Percentiles rank a stretch among this genome's conserved stretches.
phyloP scores from a whole-genome alignment of 1,139 yeast species.

The Diutina neorugosa region DNA sequence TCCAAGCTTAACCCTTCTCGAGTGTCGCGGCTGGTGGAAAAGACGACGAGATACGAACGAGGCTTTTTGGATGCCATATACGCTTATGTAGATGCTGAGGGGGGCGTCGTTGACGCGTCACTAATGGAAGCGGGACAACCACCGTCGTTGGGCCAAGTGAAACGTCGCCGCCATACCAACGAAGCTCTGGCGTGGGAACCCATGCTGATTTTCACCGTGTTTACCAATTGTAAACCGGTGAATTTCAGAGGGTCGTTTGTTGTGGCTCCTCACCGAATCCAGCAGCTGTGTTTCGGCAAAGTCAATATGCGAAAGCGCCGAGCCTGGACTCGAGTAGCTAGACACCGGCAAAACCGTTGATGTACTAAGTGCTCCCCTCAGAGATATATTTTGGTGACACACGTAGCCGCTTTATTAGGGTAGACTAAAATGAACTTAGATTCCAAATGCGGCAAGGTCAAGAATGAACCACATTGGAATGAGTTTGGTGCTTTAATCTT shows the following conservation, averaged over 20 bases:
- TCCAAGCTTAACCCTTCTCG: neutral
- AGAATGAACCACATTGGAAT: too few relatives aligned
- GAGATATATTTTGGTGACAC: too few relatives aligned
- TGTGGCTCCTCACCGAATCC: neutral
- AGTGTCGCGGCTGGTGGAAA: neutral
- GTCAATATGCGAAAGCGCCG: constrained; percentile 26
- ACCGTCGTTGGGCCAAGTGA: neutral
- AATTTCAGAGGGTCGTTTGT: constrained; percentile 5
- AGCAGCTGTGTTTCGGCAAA: constrained; percentile 24
- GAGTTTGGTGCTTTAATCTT: too few relatives aligned
- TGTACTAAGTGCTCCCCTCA: too few relatives aligned
- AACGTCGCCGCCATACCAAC: neutral
- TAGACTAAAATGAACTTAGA: constrained; percentile 17
- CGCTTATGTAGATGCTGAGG: neutral
- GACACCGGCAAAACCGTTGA: neutral
- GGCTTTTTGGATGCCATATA: neutral
- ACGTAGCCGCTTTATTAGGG: too few relatives aligned
- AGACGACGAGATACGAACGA: neutral
- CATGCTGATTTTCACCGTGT: constrained; percentile 9
- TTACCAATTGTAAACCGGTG: constrained; percentile 9
- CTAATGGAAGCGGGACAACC: neutral
- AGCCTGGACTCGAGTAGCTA: constrained; percentile 16
- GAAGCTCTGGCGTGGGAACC: constrained; percentile 8
- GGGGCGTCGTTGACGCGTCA: neutral
- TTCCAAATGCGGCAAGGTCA: neutral